Percentiles rank a stretch among this genome's conserved stretches.
These are phyloP conservation scores for Juglanconis sp. DNA, from an alignment of 2,329 filamentous ascomycete genomes.

Conservation along the genomic window DNA sequence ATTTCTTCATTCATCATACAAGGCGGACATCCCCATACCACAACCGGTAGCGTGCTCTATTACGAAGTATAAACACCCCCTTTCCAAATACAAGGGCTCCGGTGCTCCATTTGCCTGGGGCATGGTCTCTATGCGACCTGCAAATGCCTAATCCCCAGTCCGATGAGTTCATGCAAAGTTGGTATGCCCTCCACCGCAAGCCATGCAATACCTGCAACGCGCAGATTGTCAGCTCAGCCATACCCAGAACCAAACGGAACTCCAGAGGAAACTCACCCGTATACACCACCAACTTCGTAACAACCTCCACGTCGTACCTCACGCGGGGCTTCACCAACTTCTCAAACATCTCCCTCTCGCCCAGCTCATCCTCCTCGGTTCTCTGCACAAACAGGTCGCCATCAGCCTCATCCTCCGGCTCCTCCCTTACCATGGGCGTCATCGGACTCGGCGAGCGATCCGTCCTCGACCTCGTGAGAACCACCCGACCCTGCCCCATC, in stretches of 20 bases:
- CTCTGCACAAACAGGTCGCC: constrained; percentile 16
- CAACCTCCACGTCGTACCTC: constrained; percentile 96
- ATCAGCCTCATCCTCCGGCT: constrained; percentile 29
- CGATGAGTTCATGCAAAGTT: constrained; percentile 64
- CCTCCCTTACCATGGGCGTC: constrained; percentile 13
- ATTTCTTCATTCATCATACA: too few species aligned
- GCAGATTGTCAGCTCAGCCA: background rate
- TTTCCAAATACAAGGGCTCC: too few species aligned
- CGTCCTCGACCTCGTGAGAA: constrained; percentile 26
- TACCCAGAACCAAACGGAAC: background rate
- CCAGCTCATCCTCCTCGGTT: constrained; percentile 48
- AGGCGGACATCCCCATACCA: too few species aligned
- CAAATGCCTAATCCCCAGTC: constrained; percentile 44
- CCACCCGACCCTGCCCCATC: constrained; percentile 65
- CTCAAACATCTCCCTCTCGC: constrained; percentile 79
- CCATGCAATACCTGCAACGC: constrained; percentile 69
- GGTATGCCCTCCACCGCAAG: constrained; percentile 75
- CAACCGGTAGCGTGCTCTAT: background rate
- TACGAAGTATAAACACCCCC: background rate
- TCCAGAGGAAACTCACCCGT: constrained; percentile 57
- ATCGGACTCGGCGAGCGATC: constrained; percentile 22
- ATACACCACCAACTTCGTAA: constrained; percentile 95
- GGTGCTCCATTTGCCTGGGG: background rate
- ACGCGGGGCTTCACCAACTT: constrained; percentile 82
- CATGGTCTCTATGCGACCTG: constrained; percentile 14